phyloP scores from a whole-genome alignment of 1,284 basidiomycete genomes.

The Volvariella surrecta region DNA sequence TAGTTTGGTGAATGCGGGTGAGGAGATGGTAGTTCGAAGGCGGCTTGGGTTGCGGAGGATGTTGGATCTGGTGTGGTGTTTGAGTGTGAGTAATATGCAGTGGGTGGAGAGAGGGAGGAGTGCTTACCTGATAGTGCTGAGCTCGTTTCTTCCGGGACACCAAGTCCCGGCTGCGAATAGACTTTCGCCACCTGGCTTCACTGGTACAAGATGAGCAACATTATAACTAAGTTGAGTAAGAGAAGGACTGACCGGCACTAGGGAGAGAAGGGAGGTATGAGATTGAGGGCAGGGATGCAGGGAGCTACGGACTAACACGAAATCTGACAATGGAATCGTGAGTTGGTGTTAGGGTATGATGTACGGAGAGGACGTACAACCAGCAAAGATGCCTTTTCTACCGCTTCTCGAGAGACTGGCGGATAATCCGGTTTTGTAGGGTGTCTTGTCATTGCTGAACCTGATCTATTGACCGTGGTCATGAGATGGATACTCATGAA shows the following conservation, averaged over 20 bases:
- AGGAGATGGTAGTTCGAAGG: constrained; percentile 59
- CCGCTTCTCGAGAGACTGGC: constrained; percentile 77
- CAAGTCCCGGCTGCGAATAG: constrained; percentile 77
- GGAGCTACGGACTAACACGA: not conserved
- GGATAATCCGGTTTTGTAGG: constrained; percentile 78
- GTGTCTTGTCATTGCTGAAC: constrained; percentile 92
- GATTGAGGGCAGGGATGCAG: not conserved
- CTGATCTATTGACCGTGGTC: constrained; percentile 45
- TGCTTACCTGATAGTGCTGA: constrained; percentile 60
- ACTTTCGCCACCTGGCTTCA: constrained; percentile 62
- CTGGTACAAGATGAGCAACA: constrained; percentile 23
- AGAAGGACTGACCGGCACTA: constrained; percentile 14
- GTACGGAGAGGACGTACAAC: constrained; percentile 40
- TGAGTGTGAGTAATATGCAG: not conserved
- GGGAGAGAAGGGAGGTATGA: constrained; percentile 2
- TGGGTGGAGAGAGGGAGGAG: not conserved
- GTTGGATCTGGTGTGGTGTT: constrained; percentile 38
- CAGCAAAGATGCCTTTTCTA: constrained; percentile 70
- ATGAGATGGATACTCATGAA: not conserved
- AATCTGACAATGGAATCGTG: constrained; percentile 14
- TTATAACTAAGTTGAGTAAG: not conserved
- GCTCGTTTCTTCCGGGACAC: constrained; percentile 77
- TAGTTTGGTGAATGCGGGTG: constrained; percentile 56
- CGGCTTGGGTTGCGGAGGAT: constrained; percentile 53
- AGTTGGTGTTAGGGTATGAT: too few relatives aligned